These are phyloP conservation scores for Abrus precatorius DNA, from an alignment of 306 rosid species.

Conservation along the genomic window DNA sequence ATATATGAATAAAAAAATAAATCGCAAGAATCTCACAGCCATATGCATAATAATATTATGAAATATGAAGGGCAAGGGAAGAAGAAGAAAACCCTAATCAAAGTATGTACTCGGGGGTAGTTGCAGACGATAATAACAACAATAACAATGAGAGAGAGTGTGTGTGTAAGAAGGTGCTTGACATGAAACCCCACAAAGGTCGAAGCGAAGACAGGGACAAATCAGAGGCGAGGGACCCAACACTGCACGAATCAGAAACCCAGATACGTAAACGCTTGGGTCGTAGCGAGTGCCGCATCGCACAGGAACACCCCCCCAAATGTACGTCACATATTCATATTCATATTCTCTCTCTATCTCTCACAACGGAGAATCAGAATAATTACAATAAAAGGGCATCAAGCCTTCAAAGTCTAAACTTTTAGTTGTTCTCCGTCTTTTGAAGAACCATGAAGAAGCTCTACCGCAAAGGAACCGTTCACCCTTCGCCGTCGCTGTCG, in stretches of 20 bases:
- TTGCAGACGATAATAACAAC: neutral
- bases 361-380: constrained; percentile 33
- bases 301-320: constrained; percentile 42
- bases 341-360: constrained; percentile 12
- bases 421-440: neutral
- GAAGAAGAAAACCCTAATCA: neutral
- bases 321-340: neutral
- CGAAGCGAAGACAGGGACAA: constrained; percentile 27
- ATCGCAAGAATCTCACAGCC: no score
- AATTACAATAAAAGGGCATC: constrained; percentile 34
- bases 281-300: constrained; percentile 42
- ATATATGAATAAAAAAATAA: no score
- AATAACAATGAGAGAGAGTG: neutral
- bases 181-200: neutral
- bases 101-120: neutral
- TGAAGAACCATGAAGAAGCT: constrained; percentile 75
- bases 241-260: constrained; percentile 8
- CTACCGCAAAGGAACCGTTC: constrained; percentile 80
- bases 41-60: no score
- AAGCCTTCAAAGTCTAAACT: constrained; percentile 4
- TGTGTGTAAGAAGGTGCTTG: neutral
- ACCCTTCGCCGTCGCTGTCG: constrained; percentile 92
- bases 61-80: no score
- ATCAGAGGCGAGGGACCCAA: constrained; percentile 45
- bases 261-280: neutral